Percentiles rank a stretch among this genome's conserved stretches.
phyloP scores from a whole-genome alignment of 805 yeast species.

The Saccharomycopsis synnaedendra region DNA sequence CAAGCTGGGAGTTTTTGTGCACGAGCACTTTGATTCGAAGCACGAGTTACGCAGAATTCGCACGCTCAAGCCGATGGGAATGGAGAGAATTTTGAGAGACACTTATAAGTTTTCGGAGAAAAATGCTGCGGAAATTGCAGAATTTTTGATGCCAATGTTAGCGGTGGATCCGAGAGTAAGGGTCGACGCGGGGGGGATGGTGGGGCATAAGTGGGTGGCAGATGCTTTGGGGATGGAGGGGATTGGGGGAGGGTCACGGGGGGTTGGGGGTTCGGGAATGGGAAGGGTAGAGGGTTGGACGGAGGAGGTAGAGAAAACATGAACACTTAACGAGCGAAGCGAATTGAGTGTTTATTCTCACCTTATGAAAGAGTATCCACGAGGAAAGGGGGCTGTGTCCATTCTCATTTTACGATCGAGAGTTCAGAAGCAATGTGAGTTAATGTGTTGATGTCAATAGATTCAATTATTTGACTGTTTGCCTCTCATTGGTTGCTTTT shows the following conservation, averaged over 20 bases:
- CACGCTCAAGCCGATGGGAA: slow-evolving; percentile 82
- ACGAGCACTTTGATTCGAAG: slow-evolving; percentile 51
- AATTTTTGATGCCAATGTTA: slow-evolving; percentile 78
- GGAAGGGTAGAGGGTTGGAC: slow-evolving; percentile 61
- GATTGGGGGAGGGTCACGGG: slow-evolving; percentile 22
- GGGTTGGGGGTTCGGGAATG: slow-evolving; percentile 11
- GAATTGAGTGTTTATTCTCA: too few relatives aligned
- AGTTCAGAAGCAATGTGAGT: too few relatives aligned
- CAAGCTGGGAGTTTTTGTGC: slow-evolving; percentile 48
- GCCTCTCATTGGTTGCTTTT: too few relatives aligned
- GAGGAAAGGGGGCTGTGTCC: too few relatives aligned
- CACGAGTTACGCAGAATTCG: slow-evolving; percentile 71
- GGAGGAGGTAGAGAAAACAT: slow-evolving; percentile 61
- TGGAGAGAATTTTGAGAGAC: slow-evolving; percentile 69
- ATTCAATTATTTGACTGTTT: too few relatives aligned
- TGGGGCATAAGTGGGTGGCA: slow-evolving; percentile 71
- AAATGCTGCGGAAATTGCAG: slow-evolving; percentile 65
- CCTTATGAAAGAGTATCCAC: too few relatives aligned
- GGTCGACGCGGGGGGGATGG: slow-evolving; percentile 94
- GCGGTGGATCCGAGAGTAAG: slow-evolving; percentile 64
- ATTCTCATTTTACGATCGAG: too few relatives aligned
- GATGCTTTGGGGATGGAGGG: slow-evolving; percentile 72
- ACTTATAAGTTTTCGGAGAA: slow-evolving; percentile 64
- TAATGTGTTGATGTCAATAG: too few relatives aligned
- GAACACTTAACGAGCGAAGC: too few relatives aligned